Evolutionary conservation across 2,329 filamentous ascomycete genomes (phyloP).

Genomic region (Diplodia mutila): DNA sequence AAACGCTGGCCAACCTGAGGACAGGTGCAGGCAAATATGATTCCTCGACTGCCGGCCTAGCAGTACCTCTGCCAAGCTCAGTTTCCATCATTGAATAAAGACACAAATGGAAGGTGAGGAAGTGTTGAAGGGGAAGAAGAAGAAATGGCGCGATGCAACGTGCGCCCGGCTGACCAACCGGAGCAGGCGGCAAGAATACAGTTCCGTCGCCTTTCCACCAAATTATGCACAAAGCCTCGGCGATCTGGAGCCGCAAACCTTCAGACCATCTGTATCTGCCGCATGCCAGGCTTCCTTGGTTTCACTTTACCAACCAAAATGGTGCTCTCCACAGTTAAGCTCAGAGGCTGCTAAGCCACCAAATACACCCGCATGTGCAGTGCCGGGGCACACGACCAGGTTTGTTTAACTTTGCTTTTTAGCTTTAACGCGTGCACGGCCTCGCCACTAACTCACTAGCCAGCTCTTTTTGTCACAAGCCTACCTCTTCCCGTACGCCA

Average conservation of each 20-base stretch:
- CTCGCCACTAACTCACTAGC: not conserved
- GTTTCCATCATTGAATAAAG: no score
- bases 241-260: not conserved
- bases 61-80: no score
- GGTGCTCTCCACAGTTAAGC: not conserved
- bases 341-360: not conserved
- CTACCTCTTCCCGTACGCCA: not conserved
- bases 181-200: not conserved
- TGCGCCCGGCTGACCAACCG: constrained; percentile 7
- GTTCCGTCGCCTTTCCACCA: not conserved
- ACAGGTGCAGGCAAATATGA: no score
- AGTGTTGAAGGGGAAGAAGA: not conserved
- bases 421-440: not conserved
- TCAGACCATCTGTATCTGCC: not conserved
- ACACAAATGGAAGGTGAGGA: not conserved
- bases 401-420: not conserved
- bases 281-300: not conserved
- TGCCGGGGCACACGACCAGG: not conserved
- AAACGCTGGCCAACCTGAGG: no score
- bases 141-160: not conserved
- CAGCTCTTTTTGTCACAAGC: not conserved
- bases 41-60: no score
- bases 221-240: not conserved
- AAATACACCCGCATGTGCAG: not conserved
- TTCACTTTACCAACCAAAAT: no score